Conservation (phyloP, 768 basidiomycete genomes). For the Agaricus sinodeliciosus region DNA sequence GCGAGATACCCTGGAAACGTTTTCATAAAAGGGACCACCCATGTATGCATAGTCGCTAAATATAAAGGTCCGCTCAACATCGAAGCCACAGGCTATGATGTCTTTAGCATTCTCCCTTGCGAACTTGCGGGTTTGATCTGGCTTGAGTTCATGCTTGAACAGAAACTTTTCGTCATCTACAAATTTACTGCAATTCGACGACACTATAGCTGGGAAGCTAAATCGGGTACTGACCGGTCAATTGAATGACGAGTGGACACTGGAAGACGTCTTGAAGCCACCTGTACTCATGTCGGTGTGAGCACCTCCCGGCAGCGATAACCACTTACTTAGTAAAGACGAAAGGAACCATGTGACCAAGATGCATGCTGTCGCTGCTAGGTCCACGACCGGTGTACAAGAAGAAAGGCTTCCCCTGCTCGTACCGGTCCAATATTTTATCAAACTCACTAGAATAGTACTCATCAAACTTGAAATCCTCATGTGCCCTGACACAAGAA, state of each 20-base stretch:
- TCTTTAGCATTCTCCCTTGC: constrained; percentile 86
- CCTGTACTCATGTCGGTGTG: constrained; percentile 31
- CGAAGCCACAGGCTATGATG: constrained; percentile 95
- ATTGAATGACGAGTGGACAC: constrained; percentile 89
- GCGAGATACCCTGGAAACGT: constrained; percentile 87
- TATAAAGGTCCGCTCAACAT: constrained; percentile 90
- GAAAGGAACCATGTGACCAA: constrained; percentile 97
- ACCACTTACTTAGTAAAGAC: constrained; percentile 85
- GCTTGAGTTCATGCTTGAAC: constrained; percentile 91
- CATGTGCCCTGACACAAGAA: not conserved
- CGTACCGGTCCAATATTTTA: constrained; percentile 89
- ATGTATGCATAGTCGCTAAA: constrained; percentile 90
- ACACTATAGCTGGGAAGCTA: not conserved
- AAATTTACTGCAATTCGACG: not conserved
- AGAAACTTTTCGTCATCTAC: constrained; percentile 98
- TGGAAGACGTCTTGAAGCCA: constrained; percentile 97
- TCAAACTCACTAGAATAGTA: constrained; percentile 72
- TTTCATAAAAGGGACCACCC: constrained; percentile 90
- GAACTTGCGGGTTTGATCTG: constrained; percentile 81
- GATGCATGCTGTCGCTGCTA: constrained; percentile 93
- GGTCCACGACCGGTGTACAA: constrained; percentile 97
- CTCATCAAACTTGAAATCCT: not conserved
- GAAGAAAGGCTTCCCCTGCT: constrained; percentile 96
- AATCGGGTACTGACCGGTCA: constrained; percentile 60
- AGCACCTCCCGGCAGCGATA: not conserved